These are phyloP conservation scores for Cladophialophora exuberans DNA, from an alignment of 2,329 filamentous ascomycete species.

Conservation along the genomic window DNA sequence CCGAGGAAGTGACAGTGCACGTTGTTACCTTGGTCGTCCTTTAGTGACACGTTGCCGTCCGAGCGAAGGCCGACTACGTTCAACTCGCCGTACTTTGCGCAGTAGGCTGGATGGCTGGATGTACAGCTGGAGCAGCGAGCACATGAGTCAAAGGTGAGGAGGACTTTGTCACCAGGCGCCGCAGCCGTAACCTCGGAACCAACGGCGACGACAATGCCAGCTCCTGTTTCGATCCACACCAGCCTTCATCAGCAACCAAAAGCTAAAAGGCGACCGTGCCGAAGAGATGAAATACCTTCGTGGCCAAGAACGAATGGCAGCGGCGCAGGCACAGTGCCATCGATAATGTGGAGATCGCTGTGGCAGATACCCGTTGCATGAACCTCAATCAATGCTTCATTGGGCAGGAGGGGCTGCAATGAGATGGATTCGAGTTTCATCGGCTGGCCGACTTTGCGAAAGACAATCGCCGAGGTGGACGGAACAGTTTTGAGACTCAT, in stretches of 20 bases:
- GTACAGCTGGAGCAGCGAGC: constrained; percentile 19
- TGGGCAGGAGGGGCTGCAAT: constrained; percentile 64
- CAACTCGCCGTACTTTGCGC: constrained; percentile 18
- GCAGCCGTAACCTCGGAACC: constrained; percentile 61
- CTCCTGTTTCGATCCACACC: constrained; percentile 57
- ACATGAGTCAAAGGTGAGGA: constrained; percentile 47
- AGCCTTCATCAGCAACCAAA: too few relatives aligned
- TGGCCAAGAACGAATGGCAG: constrained; percentile 67
- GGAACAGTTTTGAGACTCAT: too few relatives aligned
- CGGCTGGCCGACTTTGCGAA: neutral
- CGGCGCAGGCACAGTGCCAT: constrained; percentile 11
- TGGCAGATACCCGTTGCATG: constrained; percentile 89
- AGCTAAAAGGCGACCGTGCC: too few relatives aligned
- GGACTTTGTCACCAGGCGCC: constrained; percentile 86
- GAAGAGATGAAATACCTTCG: too few relatives aligned
- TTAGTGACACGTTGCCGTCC: neutral
- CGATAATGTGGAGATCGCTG: constrained; percentile 66
- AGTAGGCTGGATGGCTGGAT: constrained; percentile 18
- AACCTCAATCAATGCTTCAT: constrained; percentile 88
- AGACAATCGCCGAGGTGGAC: neutral
- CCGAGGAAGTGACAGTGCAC: constrained; percentile 32
- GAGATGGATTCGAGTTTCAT: neutral
- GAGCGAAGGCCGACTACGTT: constrained; percentile 16
- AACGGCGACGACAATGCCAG: constrained; percentile 58
- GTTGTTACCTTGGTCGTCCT: neutral